These are phyloP conservation scores for Daldinia decipiens DNA, from an alignment of 495 filamentous ascomycete species.

Conservation along the genomic window DNA sequence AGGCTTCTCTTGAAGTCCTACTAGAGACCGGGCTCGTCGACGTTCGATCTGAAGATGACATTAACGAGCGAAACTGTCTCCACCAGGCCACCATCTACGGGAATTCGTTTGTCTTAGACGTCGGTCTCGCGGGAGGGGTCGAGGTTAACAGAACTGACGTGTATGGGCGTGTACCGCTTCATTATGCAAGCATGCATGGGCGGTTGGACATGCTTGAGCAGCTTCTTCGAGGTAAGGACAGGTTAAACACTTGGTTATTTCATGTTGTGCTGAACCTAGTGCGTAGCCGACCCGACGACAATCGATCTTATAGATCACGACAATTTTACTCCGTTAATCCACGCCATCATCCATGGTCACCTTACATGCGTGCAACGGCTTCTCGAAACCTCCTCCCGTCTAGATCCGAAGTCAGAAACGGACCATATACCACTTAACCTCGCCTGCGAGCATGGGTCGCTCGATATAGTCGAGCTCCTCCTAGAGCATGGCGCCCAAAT, in stretches of 20 bases:
- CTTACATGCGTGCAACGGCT: constrained; percentile 80
- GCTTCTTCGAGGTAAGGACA: constrained; percentile 66
- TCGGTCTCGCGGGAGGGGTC: constrained; percentile 75
- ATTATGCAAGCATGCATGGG: constrained; percentile 97
- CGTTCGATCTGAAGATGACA: constrained; percentile 90
- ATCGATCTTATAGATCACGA: constrained; percentile 92
- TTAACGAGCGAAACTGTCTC: constrained; percentile 95
- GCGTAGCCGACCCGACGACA: constrained; percentile 63
- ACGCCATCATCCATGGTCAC: constrained; percentile 88
- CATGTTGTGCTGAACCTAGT: constrained; percentile 26
- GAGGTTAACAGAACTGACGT: constrained; percentile 85
- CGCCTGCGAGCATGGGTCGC: constrained; percentile 90
- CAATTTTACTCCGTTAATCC: constrained; percentile 95
- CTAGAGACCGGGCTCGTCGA: constrained; percentile 84
- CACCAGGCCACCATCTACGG: constrained; percentile 95
- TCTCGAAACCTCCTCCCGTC: constrained; percentile 74
- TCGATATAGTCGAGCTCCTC: constrained; percentile 82
- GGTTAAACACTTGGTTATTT: not conserved
- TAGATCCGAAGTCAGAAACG: constrained; percentile 82
- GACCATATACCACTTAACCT: constrained; percentile 96
- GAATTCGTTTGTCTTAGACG: constrained; percentile 75
- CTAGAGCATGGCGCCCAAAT: constrained; percentile 80
- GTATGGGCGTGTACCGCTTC: constrained; percentile 91
- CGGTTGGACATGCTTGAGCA: constrained; percentile 82
- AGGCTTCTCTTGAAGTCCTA: constrained; percentile 77